Percentiles rank a stretch among this genome's conserved stretches.
Evolutionary conservation across 75 land plant species (phyloP).

Genomic region (Cupressus sempervirens): DNA sequence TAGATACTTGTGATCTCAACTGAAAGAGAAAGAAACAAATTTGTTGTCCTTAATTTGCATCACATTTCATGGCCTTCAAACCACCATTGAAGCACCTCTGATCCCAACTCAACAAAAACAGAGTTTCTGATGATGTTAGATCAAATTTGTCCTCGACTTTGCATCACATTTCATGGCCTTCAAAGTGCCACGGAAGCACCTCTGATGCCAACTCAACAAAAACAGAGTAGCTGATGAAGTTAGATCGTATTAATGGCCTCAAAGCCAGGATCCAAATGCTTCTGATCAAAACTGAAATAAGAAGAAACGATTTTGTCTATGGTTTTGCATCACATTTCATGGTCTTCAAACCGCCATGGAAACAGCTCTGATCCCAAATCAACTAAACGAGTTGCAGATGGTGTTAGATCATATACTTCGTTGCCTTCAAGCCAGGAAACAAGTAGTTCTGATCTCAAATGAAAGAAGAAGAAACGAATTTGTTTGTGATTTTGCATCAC

Average conservation of each 20-base stretch:
- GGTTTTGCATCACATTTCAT: no score
- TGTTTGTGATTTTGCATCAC: not conserved
- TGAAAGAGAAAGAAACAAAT: no score
- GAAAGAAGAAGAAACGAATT: no score
- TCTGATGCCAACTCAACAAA: not conserved
- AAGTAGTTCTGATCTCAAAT: not conserved
- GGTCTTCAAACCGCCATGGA: no score
- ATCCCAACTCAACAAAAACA: not conserved
- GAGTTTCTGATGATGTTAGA: not conserved
- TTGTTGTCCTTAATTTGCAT: not conserved
- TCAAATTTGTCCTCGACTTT: no score
- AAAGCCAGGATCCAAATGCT: not conserved
- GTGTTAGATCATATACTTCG: not conserved
- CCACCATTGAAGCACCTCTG: no score
- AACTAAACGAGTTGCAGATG: not conserved
- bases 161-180: conserved; percentile 1
- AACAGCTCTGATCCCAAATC: not conserved
- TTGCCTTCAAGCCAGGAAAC: not conserved
- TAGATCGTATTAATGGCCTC: not conserved
- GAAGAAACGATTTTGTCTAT: no score
- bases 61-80: not conserved
- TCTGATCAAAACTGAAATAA: not conserved
- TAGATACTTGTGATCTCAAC: not conserved
- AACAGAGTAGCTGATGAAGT: not conserved
- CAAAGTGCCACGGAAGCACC: not conserved